Evolutionary conservation across 2,329 filamentous ascomycete species (phyloP).

Genomic region (Bipolaris zeicola): DNA sequence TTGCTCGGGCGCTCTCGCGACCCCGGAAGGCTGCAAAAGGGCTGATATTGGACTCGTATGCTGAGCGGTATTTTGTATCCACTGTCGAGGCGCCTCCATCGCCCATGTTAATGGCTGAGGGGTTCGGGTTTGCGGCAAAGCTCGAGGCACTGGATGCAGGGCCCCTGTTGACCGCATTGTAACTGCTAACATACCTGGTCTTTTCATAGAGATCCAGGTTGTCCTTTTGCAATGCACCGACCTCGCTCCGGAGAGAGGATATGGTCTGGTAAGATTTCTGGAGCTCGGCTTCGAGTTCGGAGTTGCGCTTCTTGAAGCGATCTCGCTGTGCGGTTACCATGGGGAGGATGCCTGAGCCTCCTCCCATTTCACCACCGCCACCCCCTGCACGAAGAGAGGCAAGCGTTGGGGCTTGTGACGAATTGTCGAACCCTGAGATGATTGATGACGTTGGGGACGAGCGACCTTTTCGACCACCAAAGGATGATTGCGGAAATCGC

Average conservation of each 20-base stretch:
- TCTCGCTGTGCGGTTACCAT: constrained; percentile 99
- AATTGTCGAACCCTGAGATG: constrained; percentile 86
- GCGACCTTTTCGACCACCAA: constrained; percentile 62
- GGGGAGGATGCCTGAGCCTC: constrained; percentile 86
- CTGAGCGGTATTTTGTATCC: constrained; percentile 81
- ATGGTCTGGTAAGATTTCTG: constrained; percentile 82
- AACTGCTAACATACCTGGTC: constrained; percentile 93
- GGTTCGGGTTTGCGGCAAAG: constrained; percentile 72
- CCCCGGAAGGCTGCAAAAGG: constrained; percentile 95
- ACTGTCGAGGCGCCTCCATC: constrained; percentile 17
- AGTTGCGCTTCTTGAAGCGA: constrained; percentile 95
- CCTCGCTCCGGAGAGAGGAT: constrained; percentile 85
- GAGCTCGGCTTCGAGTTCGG: constrained; percentile 86
- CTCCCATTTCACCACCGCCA: constrained; percentile 63
- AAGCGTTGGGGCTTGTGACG: constrained; percentile 50
- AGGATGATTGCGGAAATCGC: constrained; percentile 71
- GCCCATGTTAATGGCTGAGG: constrained; percentile 69
- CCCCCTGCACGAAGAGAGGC: constrained; percentile 61
- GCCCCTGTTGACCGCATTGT: constrained; percentile 79
- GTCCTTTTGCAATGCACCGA: constrained; percentile 91
- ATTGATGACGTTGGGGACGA: constrained; percentile 96
- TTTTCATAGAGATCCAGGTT: constrained; percentile 97
- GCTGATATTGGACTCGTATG: constrained; percentile 93
- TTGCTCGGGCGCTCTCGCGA: constrained; percentile 87
- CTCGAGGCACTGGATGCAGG: constrained; percentile 62